phyloP scores from a whole-genome alignment of 495 filamentous ascomycete species.

The Darksidea phi region DNA sequence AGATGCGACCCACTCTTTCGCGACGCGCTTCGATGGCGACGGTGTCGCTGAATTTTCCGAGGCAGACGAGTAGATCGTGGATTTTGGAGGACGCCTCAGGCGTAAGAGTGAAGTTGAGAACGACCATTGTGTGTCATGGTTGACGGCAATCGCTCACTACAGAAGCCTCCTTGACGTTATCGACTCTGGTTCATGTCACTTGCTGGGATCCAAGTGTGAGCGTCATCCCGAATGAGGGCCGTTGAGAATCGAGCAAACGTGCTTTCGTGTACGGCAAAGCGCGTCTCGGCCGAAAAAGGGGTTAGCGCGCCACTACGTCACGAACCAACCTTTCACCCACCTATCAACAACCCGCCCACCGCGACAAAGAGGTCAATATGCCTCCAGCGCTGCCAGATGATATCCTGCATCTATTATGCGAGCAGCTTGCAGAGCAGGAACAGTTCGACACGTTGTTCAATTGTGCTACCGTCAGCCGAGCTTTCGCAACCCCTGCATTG shows the following conservation, averaged over 20 bases:
- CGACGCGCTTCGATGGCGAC: constrained; percentile 81
- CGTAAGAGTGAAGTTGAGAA: constrained; percentile 74
- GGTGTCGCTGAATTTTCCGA: constrained; percentile 88
- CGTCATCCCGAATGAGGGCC: too few relatives aligned
- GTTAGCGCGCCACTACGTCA: constrained; percentile 4
- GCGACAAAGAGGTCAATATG: constrained; percentile 30
- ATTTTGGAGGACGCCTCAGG: constrained; percentile 71
- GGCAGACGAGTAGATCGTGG: constrained; percentile 81
- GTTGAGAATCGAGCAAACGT: neutral
- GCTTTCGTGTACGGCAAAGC: constrained; percentile 1
- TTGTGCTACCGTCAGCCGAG: constrained; percentile 52
- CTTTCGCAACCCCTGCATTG: constrained; percentile 58
- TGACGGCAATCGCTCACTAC: neutral
- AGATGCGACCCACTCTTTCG: constrained; percentile 57
- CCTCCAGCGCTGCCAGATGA: constrained; percentile 53
- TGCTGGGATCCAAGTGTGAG: too few relatives aligned
- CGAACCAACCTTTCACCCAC: neutral
- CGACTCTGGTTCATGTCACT: neutral
- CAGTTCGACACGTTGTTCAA: constrained; percentile 60
- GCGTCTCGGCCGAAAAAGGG: constrained; percentile 8
- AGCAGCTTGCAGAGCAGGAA: constrained; percentile 51
- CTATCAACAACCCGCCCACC: neutral
- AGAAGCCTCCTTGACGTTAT: neutral
- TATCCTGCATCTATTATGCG: constrained; percentile 59
- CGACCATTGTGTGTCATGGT: constrained; percentile 53